These are phyloP conservation scores for Drechslerella stenobrocha DNA, from an alignment of 2,329 filamentous ascomycete genomes.

Conservation along the genomic window DNA sequence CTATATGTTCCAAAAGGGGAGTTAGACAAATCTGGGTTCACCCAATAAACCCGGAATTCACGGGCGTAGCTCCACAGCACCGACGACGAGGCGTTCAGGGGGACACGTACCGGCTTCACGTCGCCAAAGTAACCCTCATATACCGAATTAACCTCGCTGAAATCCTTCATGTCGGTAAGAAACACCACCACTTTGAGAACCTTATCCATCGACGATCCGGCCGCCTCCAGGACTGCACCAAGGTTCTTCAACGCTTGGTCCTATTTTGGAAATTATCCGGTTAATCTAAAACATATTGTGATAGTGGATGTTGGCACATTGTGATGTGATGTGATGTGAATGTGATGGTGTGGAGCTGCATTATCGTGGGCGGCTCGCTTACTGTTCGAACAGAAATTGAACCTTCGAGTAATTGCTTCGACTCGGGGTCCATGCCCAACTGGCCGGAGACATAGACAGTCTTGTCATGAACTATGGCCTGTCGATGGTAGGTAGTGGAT, in stretches of 20 bases:
- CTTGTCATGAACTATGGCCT: conserved; percentile 66
- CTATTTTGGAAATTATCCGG: too few species aligned
- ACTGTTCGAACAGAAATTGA: conserved; percentile 36
- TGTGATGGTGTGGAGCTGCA: neutral
- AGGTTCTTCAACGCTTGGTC: conserved; percentile 65
- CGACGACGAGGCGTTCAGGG: neutral
- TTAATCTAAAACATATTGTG: too few species aligned
- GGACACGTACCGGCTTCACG: conserved; percentile 56
- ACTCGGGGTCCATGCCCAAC: conserved; percentile 64
- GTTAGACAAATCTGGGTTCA: neutral
- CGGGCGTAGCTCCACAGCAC: neutral
- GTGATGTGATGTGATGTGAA: too few species aligned
- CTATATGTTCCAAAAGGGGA: conserved; percentile 2
- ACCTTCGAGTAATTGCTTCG: conserved; percentile 60
- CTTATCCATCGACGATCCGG: conserved; percentile 74
- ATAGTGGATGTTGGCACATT: too few species aligned
- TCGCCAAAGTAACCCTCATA: conserved; percentile 71
- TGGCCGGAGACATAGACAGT: conserved; percentile 72
- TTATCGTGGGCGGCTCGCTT: conserved; percentile 2
- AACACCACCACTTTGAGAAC: conserved; percentile 94
- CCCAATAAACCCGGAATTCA: neutral
- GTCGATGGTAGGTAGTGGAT: too few species aligned
- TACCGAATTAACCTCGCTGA: conserved; percentile 75
- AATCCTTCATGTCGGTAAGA: conserved; percentile 86
- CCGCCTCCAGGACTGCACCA: conserved; percentile 77